These are phyloP conservation scores for Phytophthora aleatoria DNA, from an alignment of 352 stramenopile genomes.

Conservation along the genomic window DNA sequence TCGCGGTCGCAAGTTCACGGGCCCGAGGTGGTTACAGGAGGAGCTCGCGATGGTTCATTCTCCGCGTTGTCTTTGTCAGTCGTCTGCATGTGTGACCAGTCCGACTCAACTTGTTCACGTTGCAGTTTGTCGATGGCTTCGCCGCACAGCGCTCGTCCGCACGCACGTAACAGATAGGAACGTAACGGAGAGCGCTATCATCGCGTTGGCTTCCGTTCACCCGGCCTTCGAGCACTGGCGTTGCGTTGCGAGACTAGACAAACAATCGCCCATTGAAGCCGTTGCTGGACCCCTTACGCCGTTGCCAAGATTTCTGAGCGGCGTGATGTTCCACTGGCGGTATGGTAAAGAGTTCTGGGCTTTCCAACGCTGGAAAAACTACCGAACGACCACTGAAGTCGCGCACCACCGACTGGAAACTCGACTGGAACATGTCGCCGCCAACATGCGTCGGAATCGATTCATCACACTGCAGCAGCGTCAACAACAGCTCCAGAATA, in stretches of 20 bases:
- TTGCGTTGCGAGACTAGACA: constrained; percentile 3
- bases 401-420: constrained; percentile 33
- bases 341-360: constrained; percentile 35
- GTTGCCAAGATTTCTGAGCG: constrained; percentile 22
- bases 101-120: constrained; percentile 23
- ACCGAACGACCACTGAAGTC: constrained; percentile 20
- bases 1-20: constrained; percentile 4
- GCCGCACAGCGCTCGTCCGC: constrained; percentile 6
- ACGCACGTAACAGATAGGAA: constrained; percentile 1
- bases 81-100: constrained; percentile 11
- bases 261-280: background rate
- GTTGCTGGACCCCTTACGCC: constrained; percentile 10
- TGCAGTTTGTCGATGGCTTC: constrained; percentile 43
- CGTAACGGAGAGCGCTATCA: constrained; percentile 11
- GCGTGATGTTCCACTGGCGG: constrained; percentile 43
- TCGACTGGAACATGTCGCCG: constrained; percentile 32
- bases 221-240: constrained; percentile 29
- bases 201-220: constrained; percentile 24
- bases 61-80: constrained; percentile 33
- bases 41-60: constrained; percentile 42
- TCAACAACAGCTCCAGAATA: constrained; percentile 37
- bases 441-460: constrained; percentile 40
- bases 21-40: constrained; percentile 37
- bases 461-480: constrained; percentile 30
- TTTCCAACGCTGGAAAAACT: constrained; percentile 46